Evolutionary conservation across 495 filamentous ascomycete genomes (phyloP).

Genomic region (Tetracladium marchalianum): DNA sequence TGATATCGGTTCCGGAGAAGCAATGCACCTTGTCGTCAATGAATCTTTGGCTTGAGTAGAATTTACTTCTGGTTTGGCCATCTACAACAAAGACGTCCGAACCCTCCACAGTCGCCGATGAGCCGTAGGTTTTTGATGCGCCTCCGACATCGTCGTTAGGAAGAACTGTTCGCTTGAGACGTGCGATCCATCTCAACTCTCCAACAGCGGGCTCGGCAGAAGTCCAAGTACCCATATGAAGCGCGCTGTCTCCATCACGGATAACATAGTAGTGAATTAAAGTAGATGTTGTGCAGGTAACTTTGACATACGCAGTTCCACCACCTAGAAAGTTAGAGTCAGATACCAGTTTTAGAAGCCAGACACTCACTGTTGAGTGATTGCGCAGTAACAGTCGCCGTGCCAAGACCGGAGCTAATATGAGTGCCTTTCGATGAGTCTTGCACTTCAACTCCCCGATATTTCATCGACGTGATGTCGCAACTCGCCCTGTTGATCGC

Average conservation of each 20-base stretch:
- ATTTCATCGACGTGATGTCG: constrained; percentile 54
- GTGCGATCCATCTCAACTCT: constrained; percentile 55
- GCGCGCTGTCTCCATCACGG: constrained; percentile 44
- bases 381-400: constrained; percentile 45
- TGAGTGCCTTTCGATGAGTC: constrained; percentile 41
- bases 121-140: constrained; percentile 39
- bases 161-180: constrained; percentile 44
- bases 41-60: constrained; percentile 56
- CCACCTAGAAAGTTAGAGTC: constrained; percentile 10
- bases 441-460: constrained; percentile 47
- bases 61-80: constrained; percentile 56
- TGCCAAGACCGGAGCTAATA: constrained; percentile 50
- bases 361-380: constrained; percentile 23
- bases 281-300: constrained; percentile 48
- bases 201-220: constrained; percentile 48
- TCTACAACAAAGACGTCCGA: constrained; percentile 52
- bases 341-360: no score
- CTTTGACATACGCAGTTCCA: constrained; percentile 44
- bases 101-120: constrained; percentile 44
- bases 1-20: constrained; percentile 34
- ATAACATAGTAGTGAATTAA: constrained; percentile 56
- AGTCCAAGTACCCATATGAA: constrained; percentile 57
- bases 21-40: constrained; percentile 59
- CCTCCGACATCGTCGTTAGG: constrained; percentile 43
- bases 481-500: constrained; percentile 46